Evolutionary conservation across 1,284 basidiomycete species (phyloP).

Genomic region (Testicularia cyperi): DNA sequence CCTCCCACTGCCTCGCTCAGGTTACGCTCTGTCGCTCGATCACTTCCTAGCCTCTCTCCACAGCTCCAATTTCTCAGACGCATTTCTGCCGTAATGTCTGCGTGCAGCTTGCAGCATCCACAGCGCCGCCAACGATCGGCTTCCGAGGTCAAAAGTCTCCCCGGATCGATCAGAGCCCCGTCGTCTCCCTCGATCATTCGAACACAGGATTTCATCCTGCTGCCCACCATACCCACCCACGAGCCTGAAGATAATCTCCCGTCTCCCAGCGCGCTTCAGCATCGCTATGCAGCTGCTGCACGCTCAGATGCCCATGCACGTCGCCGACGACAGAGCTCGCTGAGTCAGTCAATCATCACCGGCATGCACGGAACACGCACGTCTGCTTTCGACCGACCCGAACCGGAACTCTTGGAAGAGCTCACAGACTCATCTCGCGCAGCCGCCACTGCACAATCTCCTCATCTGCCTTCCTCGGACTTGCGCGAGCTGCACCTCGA

Average conservation of each 20-base stretch:
- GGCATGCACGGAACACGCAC: neutral
- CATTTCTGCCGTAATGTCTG: too few species aligned
- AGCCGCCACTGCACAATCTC: too few species aligned
- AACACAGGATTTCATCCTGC: slow-evolving; percentile 25
- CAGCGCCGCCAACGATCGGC: too few species aligned
- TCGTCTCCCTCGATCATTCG: slow-evolving; percentile 34
- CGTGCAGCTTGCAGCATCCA: too few species aligned
- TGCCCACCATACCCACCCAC: slow-evolving; percentile 41
- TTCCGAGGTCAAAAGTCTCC: too few species aligned
- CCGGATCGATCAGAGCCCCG: too few species aligned
- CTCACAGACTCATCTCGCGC: neutral
- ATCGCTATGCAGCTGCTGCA: slow-evolving; percentile 20
- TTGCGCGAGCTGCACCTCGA: slow-evolving; percentile 25
- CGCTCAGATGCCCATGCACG: slow-evolving; percentile 11
- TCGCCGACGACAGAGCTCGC: slow-evolving; percentile 12
- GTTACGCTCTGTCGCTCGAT: too few species aligned
- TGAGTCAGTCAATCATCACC: neutral
- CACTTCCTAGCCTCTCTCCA: too few species aligned
- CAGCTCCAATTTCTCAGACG: too few species aligned
- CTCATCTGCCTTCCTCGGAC: too few species aligned
- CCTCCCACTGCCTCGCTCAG: too few species aligned
- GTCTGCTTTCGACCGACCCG: neutral
- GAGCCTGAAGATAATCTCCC: slow-evolving; percentile 40
- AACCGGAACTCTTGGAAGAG: neutral
- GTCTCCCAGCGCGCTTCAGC: slow-evolving; percentile 17